A percentile compares a stretch with the other conserved stretches of the same genome.
These are phyloP conservation scores for Ceratorhiza oryzae-sativae DNA, from an alignment of 1,284 basidiomycete genomes.

Conservation along the genomic window DNA sequence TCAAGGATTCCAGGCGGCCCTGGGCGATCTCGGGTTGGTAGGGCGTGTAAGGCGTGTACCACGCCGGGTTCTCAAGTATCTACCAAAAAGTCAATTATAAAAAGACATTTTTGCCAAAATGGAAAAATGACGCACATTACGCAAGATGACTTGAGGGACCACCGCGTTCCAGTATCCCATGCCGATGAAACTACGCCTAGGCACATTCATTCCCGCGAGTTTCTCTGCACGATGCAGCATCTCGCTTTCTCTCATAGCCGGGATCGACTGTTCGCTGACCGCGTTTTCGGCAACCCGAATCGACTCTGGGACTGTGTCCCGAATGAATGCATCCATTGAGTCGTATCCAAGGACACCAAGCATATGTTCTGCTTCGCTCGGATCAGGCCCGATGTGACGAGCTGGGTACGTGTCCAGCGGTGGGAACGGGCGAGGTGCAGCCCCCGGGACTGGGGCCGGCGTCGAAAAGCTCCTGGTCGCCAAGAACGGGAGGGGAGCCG, in stretches of 20 bases:
- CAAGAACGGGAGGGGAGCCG: background rate
- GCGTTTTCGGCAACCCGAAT: slow-evolving; percentile 73
- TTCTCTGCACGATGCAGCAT: slow-evolving; percentile 77
- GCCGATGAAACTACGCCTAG: slow-evolving; percentile 92
- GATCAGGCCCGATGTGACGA: slow-evolving; percentile 89
- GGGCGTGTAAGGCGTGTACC: slow-evolving; percentile 98
- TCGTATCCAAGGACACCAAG: slow-evolving; percentile 80
- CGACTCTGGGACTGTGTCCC: slow-evolving; percentile 76
- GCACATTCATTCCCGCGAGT: slow-evolving; percentile 79
- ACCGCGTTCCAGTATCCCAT: slow-evolving; percentile 98
- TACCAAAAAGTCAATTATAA: slow-evolving; percentile 48
- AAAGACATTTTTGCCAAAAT: background rate
- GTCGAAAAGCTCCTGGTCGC: slow-evolving; percentile 7
- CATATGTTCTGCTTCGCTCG: slow-evolving; percentile 78
- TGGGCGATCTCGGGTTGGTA: slow-evolving; percentile 93
- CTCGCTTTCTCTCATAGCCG: slow-evolving; percentile 86
- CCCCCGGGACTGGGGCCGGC: slow-evolving; percentile 22
- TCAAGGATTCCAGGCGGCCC: slow-evolving; percentile 93
- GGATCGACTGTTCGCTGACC: slow-evolving; percentile 73
- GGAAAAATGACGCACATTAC: slow-evolving; percentile 66
- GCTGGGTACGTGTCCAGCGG: slow-evolving; percentile 87
- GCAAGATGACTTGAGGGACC: slow-evolving; percentile 90
- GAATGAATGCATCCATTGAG: slow-evolving; percentile 86
- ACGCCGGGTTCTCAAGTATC: slow-evolving; percentile 96
- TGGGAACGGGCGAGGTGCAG: slow-evolving; percentile 58